Evolutionary conservation across 176 grass and related monocot genomes (phyloP).

Genomic region (Ensete glaucum): DNA sequence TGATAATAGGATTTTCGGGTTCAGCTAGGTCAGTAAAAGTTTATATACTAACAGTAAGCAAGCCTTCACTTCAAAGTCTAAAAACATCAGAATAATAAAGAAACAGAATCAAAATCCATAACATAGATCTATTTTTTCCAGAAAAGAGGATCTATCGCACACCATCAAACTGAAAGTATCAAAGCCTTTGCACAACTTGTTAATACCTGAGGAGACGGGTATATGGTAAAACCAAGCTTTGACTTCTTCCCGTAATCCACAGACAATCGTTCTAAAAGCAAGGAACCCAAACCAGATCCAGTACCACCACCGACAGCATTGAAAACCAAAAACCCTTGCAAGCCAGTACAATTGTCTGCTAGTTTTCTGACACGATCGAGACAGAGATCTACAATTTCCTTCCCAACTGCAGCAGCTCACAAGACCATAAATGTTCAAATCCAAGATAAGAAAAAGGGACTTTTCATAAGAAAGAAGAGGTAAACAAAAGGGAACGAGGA

Average conservation of each 20-base stretch:
- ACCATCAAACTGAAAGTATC: background rate
- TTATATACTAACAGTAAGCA: too few species aligned
- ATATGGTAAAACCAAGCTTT: constrained; percentile 4
- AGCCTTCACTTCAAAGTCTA: too few species aligned
- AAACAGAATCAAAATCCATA: background rate
- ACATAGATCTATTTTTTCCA: background rate
- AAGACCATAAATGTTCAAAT: background rate
- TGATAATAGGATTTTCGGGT: too few species aligned
- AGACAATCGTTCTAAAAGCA: background rate
- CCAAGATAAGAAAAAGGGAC: background rate
- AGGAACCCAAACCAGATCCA: constrained; percentile 6
- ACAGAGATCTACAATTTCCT: constrained; percentile 4
- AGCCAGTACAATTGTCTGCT: constrained; percentile 1
- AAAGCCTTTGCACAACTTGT: background rate
- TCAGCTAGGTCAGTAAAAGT: too few species aligned
- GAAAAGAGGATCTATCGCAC: background rate
- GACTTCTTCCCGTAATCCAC: constrained; percentile 6
- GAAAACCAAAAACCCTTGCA: constrained; percentile 7
- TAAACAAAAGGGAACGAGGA: background rate
- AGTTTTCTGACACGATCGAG: constrained; percentile 2
- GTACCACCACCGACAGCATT: constrained; percentile 8
- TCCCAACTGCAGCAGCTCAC: background rate
- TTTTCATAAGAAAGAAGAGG: background rate
- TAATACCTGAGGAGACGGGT: constrained; percentile 7
- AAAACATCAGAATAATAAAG: too few species aligned